These are phyloP conservation scores for Xylariaceae sp. DNA, from an alignment of 2,329 filamentous ascomycete genomes.

Conservation along the genomic window DNA sequence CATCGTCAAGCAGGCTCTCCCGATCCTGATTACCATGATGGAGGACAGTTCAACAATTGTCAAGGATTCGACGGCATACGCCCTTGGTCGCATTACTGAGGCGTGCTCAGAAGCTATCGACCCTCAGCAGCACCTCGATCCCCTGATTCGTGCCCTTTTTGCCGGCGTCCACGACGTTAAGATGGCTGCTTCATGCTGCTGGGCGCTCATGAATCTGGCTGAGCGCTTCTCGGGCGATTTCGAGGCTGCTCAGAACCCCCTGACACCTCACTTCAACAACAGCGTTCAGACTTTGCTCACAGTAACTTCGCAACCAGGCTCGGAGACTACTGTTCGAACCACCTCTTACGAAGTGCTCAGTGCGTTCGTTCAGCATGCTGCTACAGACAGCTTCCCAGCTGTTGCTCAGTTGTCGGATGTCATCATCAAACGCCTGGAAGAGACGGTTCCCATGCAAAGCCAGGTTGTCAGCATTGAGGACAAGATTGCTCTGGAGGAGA, in stretches of 20 bases:
- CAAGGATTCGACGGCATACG: constrained; percentile 93
- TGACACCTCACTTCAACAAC: constrained; percentile 89
- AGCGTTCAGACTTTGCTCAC: constrained; percentile 81
- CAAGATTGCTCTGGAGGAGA: constrained; percentile 91
- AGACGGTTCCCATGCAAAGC: constrained; percentile 80
- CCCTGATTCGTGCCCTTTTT: constrained; percentile 85
- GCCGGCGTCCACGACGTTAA: constrained; percentile 85
- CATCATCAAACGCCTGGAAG: constrained; percentile 84
- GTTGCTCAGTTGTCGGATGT: constrained; percentile 82
- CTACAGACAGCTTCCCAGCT: constrained; percentile 75
- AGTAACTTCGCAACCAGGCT: constrained; percentile 77
- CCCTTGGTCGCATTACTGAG: constrained; percentile 93
- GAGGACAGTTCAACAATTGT: constrained; percentile 85
- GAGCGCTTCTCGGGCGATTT: constrained; percentile 90
- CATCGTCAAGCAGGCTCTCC: constrained; percentile 91
- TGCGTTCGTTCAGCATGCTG: constrained; percentile 87
- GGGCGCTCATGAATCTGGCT: constrained; percentile 97
- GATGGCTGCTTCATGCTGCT: constrained; percentile 98
- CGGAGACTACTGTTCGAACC: constrained; percentile 85
- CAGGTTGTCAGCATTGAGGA: constrained; percentile 98
- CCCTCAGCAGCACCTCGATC: constrained; percentile 73
- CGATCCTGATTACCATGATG: constrained; percentile 88
- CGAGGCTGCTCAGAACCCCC: constrained; percentile 70
- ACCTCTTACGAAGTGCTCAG: constrained; percentile 97
- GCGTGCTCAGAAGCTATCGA: constrained; percentile 90